Conservation (phyloP, 106 monocot species). For the Agapanthus africanus region DNA sequence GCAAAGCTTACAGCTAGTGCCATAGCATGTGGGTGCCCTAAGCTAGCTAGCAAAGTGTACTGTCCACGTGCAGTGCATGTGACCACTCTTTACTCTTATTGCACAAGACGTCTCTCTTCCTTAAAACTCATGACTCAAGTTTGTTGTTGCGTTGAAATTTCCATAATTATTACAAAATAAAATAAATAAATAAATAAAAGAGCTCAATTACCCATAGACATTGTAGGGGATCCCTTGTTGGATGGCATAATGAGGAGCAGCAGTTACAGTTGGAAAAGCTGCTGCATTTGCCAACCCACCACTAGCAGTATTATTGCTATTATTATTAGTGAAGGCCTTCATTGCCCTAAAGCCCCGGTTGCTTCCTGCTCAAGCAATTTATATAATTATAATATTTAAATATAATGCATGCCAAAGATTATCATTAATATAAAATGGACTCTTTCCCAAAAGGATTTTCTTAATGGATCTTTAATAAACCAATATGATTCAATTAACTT, state of each 20-base stretch:
- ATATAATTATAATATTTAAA: no score
- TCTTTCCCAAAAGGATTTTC: neutral
- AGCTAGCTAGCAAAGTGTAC: no score
- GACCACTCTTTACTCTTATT: neutral
- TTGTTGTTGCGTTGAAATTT: neutral
- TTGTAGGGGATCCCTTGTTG: conserved; percentile 86
- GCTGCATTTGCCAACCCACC: no score
- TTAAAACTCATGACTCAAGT: no score
- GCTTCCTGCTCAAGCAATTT: conserved; percentile 47
- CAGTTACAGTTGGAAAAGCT: conserved; percentile 59
- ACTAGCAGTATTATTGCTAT: conserved; percentile 43
- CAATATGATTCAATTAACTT: no score
- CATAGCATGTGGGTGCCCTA: no score
- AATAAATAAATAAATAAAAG: neutral
- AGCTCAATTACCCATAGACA: conserved; percentile 78
- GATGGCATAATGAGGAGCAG: conserved; percentile 85
- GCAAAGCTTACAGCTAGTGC: neutral
- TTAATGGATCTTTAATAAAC: neutral
- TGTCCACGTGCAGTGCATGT: no score
- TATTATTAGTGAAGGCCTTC: conserved; percentile 41
- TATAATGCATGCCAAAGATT: neutral
- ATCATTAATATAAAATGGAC: neutral
- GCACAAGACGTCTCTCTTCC: no score
- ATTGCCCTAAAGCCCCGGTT: conserved; percentile 66
- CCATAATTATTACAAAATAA: neutral